Evolutionary conservation across 495 filamentous ascomycete genomes (phyloP), one percentile per base, ranked within the genome.

Genomic region (Darksidea phi): DNA sequence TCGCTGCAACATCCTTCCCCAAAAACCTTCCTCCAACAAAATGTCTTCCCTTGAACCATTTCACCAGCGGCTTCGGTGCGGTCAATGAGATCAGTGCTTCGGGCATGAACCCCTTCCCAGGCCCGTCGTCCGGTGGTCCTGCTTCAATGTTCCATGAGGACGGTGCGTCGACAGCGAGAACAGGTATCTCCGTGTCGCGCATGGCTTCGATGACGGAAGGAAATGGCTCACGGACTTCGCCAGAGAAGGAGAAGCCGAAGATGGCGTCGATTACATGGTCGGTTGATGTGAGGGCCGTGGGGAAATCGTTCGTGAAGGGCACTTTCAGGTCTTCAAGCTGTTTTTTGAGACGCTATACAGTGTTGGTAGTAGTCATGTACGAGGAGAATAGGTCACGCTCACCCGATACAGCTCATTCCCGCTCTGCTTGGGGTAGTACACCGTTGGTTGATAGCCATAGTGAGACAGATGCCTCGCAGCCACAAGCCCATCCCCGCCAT

Each of bases 181-280:
- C 88, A 0, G 91, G 88, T 18, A 93, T 69, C 13, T 74, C 75
- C n/a, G 87, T 84, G 13, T 83, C 78, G 49, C 87, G 82, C 52
- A 98, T 80, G 15, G 88, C 86, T 34, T 80, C 77, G 66, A 98
- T 91, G 20, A 96, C 86, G 1, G 81, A 76, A 0, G 85, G 84
- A 69, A 97, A 97, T 0, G 94, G 94, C 61, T 95, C 91, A 6
- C 94, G 87, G 34, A 98, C 84, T 49, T 91, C 84, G 11, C 91
- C 92, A n/a, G 86, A 85, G 76, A 97, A 97, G 67, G 88, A 91
- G 79, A 97, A 98, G 41, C 87, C 94, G 70, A 98, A 98, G 69
- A 98, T 89, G 41, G 95, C 90, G 74, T 98, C 94, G 57, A 98
- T 78, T 48, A 98, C 78, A 66, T 96, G 87, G 70, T 95, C 82